Percentiles rank a stretch among this genome's conserved stretches.
Conservation (phyloP, 2,329 filamentous ascomycete species). For the Cadophora malorum region DNA sequence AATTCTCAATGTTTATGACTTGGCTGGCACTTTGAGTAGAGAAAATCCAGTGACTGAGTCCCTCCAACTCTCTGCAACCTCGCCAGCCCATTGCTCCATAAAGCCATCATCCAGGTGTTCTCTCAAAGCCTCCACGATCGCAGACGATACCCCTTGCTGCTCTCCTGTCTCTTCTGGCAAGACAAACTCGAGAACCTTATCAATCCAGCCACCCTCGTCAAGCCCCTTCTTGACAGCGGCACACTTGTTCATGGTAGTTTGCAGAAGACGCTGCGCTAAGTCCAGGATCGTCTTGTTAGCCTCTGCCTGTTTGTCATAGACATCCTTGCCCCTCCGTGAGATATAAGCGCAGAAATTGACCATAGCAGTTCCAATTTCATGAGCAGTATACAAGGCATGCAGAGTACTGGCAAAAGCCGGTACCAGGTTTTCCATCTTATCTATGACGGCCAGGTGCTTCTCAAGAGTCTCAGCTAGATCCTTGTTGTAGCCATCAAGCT, state of each 20-base stretch:
- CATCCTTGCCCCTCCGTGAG: conserved; percentile 27
- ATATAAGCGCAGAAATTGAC: conserved; percentile 36
- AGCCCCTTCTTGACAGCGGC: conserved; percentile 39
- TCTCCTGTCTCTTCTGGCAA: conserved; percentile 26
- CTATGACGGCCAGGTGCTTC: conserved; percentile 22
- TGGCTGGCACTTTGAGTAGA: conserved; percentile 31
- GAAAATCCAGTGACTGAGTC: conserved; percentile 43
- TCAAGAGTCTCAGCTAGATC: conserved; percentile 31
- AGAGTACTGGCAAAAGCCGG: conserved; percentile 37
- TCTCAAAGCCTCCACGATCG: conserved; percentile 33
- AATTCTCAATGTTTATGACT: not conserved
- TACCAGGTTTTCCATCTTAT: conserved; percentile 24
- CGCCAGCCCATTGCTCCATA: conserved; percentile 45
- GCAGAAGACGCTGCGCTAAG: conserved; percentile 30
- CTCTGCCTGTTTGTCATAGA: conserved; percentile 32
- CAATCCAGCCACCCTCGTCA: conserved; percentile 46
- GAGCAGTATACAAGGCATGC: conserved; percentile 41
- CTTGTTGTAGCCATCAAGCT: conserved; percentile 31
- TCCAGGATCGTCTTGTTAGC: conserved; percentile 27
- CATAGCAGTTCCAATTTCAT: conserved; percentile 38
- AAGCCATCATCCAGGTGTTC: conserved; percentile 40
- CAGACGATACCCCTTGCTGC: conserved; percentile 8
- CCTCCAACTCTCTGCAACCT: conserved; percentile 45
- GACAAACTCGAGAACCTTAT: conserved; percentile 40
- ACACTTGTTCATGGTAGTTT: conserved; percentile 34